Conservation (phyloP, 2,329 filamentous ascomycete genomes). For the Pseudogymnoascus verrucosus region DNA sequence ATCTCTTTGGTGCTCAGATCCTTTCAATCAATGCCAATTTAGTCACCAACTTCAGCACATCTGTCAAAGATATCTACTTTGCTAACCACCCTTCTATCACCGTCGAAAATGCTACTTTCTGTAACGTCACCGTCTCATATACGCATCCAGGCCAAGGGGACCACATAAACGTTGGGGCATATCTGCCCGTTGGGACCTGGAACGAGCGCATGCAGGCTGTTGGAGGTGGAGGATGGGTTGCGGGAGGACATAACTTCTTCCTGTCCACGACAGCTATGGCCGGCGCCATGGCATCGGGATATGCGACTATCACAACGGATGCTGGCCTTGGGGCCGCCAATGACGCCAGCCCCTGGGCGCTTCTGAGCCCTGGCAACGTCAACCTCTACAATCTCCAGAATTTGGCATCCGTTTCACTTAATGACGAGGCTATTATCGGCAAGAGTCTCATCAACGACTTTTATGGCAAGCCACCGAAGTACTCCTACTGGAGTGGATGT, state of each 20-base stretch:
- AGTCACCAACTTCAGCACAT: not conserved
- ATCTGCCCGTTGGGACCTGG: slow-evolving; percentile 23
- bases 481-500: slow-evolving; percentile 33
- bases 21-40: not conserved
- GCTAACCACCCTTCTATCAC: not conserved
- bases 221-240: slow-evolving; percentile 27
- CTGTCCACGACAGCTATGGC: slow-evolving; percentile 17
- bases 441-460: slow-evolving; percentile 28
- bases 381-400: slow-evolving; percentile 27
- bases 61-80: not conserved
- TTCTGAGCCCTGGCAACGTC: slow-evolving; percentile 15
- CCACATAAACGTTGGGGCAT: slow-evolving; percentile 20
- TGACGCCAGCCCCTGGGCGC: slow-evolving; percentile 12
- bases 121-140: slow-evolving; percentile 26
- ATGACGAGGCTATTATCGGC: slow-evolving; percentile 29
- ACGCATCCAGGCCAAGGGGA: slow-evolving; percentile 22
- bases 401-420: slow-evolving; percentile 30
- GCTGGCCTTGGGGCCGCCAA: slow-evolving; percentile 20
- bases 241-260: slow-evolving; percentile 17
- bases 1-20: not conserved
- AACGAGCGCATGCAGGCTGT: slow-evolving; percentile 26
- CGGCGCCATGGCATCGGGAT: slow-evolving; percentile 20
- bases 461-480: slow-evolving; percentile 28
- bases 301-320: slow-evolving; percentile 24
- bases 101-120: slow-evolving; percentile 17